These are phyloP conservation scores for Tetrastigma voinierianum DNA, from an alignment of 164 flowering plant species.

Conservation along the genomic window DNA sequence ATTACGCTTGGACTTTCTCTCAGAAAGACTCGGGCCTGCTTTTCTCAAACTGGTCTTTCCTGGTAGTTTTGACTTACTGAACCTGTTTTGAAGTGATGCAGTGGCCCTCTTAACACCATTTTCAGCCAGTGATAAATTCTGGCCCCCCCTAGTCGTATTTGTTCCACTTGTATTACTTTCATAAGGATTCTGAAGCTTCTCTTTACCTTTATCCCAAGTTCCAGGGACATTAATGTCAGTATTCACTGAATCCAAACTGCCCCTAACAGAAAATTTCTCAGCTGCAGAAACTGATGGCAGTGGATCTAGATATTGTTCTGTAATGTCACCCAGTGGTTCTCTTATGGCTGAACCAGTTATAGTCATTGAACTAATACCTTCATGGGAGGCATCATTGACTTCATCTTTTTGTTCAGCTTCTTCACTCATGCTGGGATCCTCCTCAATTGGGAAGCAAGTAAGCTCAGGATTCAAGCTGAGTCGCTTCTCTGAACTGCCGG, in stretches of 20 bases:
- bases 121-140: conserved; percentile 26
- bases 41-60: conserved; percentile 36
- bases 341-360: conserved; percentile 24
- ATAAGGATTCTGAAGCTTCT: conserved; percentile 24
- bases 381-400: conserved; percentile 24
- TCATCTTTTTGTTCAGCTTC: conserved; percentile 42
- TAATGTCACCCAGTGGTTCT: conserved; percentile 47
- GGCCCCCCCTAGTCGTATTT: conserved; percentile 46
- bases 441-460: conserved; percentile 63
- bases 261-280: conserved; percentile 29
- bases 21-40: conserved; percentile 32
- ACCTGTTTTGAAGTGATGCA: conserved; percentile 31
- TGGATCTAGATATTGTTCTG: conserved; percentile 24
- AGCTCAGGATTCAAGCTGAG: conserved; percentile 58
- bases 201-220: conserved; percentile 22
- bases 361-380: conserved; percentile 22
- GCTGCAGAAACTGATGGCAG: conserved; percentile 30
- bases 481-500: conserved; percentile 51
- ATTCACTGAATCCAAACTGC: conserved; percentile 42
- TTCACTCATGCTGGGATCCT: conserved; percentile 63
- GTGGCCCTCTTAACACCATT: conserved; percentile 31
- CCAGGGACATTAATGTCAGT: conserved; percentile 29
- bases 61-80: conserved; percentile 44
- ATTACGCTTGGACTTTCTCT: conserved; percentile 38
- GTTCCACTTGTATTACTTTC: conserved; percentile 24